These are phyloP conservation scores for Brachypodium distachyon DNA, from an alignment of 202 grass and related monocot species.

Conservation along the genomic window DNA sequence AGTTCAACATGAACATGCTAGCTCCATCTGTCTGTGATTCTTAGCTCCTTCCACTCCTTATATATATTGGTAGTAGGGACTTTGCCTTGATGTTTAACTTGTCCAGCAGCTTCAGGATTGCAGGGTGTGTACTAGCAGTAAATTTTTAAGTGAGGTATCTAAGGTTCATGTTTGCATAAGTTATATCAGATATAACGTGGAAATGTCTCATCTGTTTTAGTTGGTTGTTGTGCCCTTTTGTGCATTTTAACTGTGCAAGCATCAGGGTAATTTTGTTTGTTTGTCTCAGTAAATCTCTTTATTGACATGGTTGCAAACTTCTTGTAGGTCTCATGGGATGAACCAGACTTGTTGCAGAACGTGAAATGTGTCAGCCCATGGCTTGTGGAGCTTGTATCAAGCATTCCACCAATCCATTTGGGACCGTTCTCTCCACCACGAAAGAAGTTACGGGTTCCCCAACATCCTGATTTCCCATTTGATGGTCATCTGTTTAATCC, in stretches of 20 bases:
- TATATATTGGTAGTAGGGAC: neutral
- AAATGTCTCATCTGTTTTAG: neutral
- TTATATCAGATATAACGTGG: neutral
- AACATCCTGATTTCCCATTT: slow-evolving; percentile 54
- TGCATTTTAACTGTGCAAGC: neutral
- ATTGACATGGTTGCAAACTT: slow-evolving; percentile 5
- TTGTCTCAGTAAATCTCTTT: neutral
- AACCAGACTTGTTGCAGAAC: slow-evolving; percentile 66
- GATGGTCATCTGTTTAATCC: slow-evolving; percentile 54
- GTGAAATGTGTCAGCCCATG: slow-evolving; percentile 71
- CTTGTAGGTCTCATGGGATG: slow-evolving; percentile 76
- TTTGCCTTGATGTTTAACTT: neutral
- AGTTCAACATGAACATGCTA: neutral
- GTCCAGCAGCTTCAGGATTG: neutral
- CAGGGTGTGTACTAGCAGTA: neutral
- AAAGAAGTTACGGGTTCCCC: slow-evolving; percentile 58
- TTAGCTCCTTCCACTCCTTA: neutral
- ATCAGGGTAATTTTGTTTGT: neutral
- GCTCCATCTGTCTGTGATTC: neutral
- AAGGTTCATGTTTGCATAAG: neutral
- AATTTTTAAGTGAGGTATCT: neutral
- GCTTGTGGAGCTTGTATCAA: slow-evolving; percentile 75
- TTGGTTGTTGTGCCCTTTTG: neutral
- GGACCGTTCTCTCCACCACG: slow-evolving; percentile 49
- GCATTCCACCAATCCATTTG: slow-evolving; percentile 61